phyloP scores from a whole-genome alignment of 129 eudicot genomes.

The Chrysanthemum makinoi region DNA sequence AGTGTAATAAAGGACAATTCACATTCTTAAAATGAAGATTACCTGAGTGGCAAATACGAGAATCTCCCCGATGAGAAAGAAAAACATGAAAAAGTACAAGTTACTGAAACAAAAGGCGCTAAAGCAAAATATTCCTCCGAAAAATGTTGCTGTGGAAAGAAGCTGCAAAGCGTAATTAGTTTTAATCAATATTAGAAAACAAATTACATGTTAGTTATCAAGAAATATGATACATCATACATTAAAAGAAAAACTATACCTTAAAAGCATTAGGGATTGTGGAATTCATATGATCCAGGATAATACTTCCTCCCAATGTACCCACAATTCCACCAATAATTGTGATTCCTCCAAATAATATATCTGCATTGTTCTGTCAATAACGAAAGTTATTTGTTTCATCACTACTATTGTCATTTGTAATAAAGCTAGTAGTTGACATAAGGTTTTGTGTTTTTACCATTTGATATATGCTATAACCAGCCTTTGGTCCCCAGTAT shows the following conservation, averaged over 20 bases:
- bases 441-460: constrained; percentile 36
- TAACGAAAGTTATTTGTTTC: constrained; percentile 1
- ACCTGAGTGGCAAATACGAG: constrained; percentile 94
- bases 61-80: constrained; percentile 81
- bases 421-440: not conserved
- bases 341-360: constrained; percentile 86
- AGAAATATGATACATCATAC: not conserved
- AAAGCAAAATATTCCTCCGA: constrained; percentile 85
- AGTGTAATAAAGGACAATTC: not conserved
- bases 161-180: constrained; percentile 51
- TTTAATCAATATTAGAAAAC: constrained; percentile 10
- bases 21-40: constrained; percentile 17
- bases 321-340: constrained; percentile 84
- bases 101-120: constrained; percentile 75
- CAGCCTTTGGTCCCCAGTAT: constrained; percentile 99
- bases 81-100: constrained; percentile 48
- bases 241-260: constrained; percentile 35
- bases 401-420: constrained; percentile 1
- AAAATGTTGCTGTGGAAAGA: constrained; percentile 65
- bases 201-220: not conserved
- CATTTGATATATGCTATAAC: constrained; percentile 84
- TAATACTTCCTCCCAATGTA: constrained; percentile 70
- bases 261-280: constrained; percentile 92
- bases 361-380: constrained; percentile 76
- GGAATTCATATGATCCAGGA: constrained; percentile 67